Percentiles rank a stretch among this genome's conserved stretches.
Evolutionary conservation across 352 stramenopile species (phyloP).

Genomic region (Pilasporangium apinafurcum): DNA sequence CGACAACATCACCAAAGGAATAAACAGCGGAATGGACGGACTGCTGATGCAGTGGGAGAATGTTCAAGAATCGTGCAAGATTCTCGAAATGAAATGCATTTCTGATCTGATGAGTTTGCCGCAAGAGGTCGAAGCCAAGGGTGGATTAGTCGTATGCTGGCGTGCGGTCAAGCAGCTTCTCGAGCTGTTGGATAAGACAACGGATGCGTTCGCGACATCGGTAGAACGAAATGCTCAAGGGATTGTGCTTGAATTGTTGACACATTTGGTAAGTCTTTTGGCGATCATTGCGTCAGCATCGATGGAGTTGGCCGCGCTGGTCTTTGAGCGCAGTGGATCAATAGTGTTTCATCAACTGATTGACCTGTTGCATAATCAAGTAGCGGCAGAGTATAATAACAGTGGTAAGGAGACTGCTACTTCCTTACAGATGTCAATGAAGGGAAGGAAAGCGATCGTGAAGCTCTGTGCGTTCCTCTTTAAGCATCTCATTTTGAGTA

Average conservation of each 20-base stretch:
- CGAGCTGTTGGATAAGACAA: constrained; percentile 8
- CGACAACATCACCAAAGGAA: constrained; percentile 32
- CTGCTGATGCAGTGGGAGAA: constrained; percentile 29
- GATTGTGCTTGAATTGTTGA: constrained; percentile 23
- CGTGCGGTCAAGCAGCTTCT: constrained; percentile 25
- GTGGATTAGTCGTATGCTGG: constrained; percentile 54
- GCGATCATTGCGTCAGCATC: constrained; percentile 53
- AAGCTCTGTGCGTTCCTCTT: constrained; percentile 73
- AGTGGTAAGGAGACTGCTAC: constrained; percentile 2
- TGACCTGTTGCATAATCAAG: constrained; percentile 39
- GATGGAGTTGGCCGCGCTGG: constrained; percentile 29
- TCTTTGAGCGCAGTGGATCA: constrained; percentile 16
- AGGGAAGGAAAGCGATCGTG: constrained; percentile 52
- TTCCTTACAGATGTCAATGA: constrained; percentile 18
- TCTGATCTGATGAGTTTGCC: constrained; percentile 45
- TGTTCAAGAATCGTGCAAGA: constrained; percentile 58
- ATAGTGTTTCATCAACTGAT: constrained; percentile 12
- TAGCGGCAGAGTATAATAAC: constrained; percentile 45
- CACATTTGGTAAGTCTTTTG: constrained; percentile 42
- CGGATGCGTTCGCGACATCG: not conserved
- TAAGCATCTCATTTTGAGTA: constrained; percentile 54
- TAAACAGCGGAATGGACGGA: constrained; percentile 6
- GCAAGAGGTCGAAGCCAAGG: constrained; percentile 45
- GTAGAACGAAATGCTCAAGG: constrained; percentile 4
- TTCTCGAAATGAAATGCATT: constrained; percentile 72